A percentile compares a stretch with the other conserved stretches of the same genome.
Evolutionary conservation across 192 early-diverging fungal species (phyloP).

Genomic region (Allomyces macrogynus): DNA sequence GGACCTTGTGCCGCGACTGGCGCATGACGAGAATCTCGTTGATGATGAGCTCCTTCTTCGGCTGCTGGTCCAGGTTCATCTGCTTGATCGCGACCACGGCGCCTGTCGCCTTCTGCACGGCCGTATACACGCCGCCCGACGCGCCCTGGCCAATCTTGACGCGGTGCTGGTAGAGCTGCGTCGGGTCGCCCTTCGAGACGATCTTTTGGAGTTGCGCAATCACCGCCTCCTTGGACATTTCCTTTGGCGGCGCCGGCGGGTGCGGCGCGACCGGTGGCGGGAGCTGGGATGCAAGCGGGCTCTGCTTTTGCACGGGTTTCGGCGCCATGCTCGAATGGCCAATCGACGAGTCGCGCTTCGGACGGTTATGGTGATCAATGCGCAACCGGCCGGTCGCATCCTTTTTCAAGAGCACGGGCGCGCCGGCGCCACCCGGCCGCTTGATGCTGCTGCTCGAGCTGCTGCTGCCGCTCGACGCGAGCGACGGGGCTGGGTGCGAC

Average conservation of each 20-base stretch:
- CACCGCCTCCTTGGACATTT: no score
- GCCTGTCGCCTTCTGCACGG: constrained; percentile 41
- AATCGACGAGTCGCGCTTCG: no score
- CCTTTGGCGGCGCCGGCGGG: not conserved
- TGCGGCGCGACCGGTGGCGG: not conserved
- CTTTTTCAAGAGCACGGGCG: no score
- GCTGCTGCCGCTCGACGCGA: no score
- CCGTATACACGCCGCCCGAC: constrained; percentile 81
- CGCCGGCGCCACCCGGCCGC: no score
- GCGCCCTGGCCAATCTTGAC: constrained; percentile 88
- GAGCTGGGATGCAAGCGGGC: no score
- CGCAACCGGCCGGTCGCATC: no score
- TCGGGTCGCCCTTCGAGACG: constrained; percentile 37
- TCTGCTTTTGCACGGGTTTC: no score
- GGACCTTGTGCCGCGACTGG: constrained; percentile 12
- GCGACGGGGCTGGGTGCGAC: no score
- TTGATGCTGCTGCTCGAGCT: no score
- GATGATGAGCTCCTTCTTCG: constrained; percentile 90
- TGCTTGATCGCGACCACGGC: constrained; percentile 81
- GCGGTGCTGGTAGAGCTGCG: constrained; percentile 60
- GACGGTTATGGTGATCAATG: no score
- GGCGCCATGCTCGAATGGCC: no score
- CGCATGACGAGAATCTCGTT: constrained; percentile 49
- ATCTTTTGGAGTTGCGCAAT: not conserved
- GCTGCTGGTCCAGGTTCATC: constrained; percentile 88